Evolutionary conservation across 2,329 filamentous ascomycete genomes (phyloP).

Genomic region (Claviceps lovelessii): DNA sequence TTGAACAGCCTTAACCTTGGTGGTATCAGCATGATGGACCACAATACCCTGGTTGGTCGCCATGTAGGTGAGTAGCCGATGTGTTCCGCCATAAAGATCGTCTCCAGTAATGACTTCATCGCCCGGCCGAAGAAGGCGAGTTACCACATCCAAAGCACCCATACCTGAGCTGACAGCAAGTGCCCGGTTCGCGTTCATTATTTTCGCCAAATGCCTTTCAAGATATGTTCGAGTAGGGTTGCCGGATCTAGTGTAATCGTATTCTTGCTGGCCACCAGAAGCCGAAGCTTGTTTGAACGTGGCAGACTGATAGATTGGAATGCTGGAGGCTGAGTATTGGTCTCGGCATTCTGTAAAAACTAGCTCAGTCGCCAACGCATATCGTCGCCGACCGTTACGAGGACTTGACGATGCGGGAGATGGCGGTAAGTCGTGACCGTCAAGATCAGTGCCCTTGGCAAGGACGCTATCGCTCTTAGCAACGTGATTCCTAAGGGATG

Average conservation of each 20-base stretch:
- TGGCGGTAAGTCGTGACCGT: constrained; percentile 74
- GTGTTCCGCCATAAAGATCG: constrained; percentile 90
- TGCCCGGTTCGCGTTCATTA: constrained; percentile 88
- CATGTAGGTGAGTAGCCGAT: constrained; percentile 84
- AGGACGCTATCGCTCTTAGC: neutral
- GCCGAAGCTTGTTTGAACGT: constrained; percentile 92
- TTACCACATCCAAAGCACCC: constrained; percentile 94
- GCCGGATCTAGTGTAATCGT: constrained; percentile 95
- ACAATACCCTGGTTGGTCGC: constrained; percentile 79
- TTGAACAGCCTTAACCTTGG: constrained; percentile 55
- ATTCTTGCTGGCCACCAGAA: constrained; percentile 66
- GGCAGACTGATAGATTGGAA: constrained; percentile 95
- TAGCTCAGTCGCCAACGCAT: constrained; percentile 87
- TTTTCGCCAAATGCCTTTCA: constrained; percentile 93
- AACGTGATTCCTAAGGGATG: neutral
- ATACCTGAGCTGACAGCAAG: constrained; percentile 93
- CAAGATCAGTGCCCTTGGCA: constrained; percentile 53
- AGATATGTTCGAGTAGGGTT: constrained; percentile 94
- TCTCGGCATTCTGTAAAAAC: constrained; percentile 94
- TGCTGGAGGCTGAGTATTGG: constrained; percentile 91
- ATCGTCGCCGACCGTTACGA: constrained; percentile 63
- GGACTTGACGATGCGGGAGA: constrained; percentile 90
- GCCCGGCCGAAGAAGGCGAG: constrained; percentile 73
- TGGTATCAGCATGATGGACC: constrained; percentile 95
- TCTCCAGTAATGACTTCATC: constrained; percentile 97